These are phyloP conservation scores for Tricholoma matsutake DNA, from an alignment of 768 basidiomycete species.

Conservation along the genomic window DNA sequence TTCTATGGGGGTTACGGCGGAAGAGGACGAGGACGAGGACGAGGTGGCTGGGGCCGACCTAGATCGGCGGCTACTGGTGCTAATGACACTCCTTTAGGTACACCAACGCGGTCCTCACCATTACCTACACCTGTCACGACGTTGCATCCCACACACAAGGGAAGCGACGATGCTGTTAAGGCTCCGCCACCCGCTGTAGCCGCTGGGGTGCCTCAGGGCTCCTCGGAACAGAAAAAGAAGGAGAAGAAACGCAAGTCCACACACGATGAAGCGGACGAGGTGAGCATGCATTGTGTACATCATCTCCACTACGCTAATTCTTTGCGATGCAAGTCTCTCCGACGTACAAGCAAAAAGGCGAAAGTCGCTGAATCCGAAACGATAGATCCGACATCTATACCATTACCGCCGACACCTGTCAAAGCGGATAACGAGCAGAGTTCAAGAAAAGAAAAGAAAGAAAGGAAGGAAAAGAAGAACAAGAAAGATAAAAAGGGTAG, in stretches of 20 bases:
- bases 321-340: conserved; percentile 1
- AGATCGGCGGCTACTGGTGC: conserved; percentile 50
- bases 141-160: conserved; percentile 8
- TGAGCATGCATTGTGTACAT: conserved; percentile 7
- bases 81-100: conserved; percentile 71
- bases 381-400: conserved; percentile 10
- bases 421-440: conserved; percentile 17
- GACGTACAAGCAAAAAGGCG: conserved; percentile 26
- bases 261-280: conserved; percentile 24
- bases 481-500: conserved; percentile 15
- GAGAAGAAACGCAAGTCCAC: conserved; percentile 35
- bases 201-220: conserved; percentile 10
- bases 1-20: conserved; percentile 22
- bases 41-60: conserved; percentile 33
- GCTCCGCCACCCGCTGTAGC: conserved; percentile 2
- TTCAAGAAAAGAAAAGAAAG: conserved; percentile 27
- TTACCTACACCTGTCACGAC: conserved; percentile 17
- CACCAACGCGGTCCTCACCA: conserved; percentile 43
- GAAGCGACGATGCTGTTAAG: conserved; percentile 8
- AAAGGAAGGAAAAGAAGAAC: conserved; percentile 6
- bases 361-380: conserved; percentile 19
- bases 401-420: conserved; percentile 9
- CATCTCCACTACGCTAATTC: neutral
- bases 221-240: conserved; percentile 31
- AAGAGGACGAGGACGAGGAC: conserved; percentile 27